Evolutionary conservation across 1,139 yeast species (phyloP).

Genomic region (Candida pseudoviswanathii): DNA sequence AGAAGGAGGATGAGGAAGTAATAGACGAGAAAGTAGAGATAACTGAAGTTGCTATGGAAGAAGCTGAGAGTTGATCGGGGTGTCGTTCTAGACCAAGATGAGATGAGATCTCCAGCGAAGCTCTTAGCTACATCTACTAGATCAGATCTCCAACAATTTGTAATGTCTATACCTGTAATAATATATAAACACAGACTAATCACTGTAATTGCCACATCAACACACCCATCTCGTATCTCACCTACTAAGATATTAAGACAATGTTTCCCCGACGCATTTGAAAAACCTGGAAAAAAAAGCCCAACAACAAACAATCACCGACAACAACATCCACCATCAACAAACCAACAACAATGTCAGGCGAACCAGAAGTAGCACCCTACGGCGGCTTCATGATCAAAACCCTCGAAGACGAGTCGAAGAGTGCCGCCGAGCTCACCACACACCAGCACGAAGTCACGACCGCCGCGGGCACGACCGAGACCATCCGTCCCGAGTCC

Average conservation of each 20-base stretch:
- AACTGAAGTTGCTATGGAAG: slow-evolving; percentile 6
- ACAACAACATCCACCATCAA: background rate
- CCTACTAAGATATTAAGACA: too few species aligned
- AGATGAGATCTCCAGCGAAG: too few species aligned
- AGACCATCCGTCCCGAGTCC: slow-evolving; percentile 49
- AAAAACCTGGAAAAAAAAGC: background rate
- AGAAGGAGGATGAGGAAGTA: slow-evolving; percentile 7
- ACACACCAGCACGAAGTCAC: slow-evolving; percentile 39
- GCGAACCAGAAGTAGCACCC: slow-evolving; percentile 42
- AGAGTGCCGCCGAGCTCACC: slow-evolving; percentile 31
- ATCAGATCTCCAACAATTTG: too few species aligned
- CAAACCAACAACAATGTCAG: slow-evolving; percentile 20
- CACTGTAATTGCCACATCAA: too few species aligned
- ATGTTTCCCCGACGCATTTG: background rate
- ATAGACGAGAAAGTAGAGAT: slow-evolving; percentile 1
- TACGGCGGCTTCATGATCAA: slow-evolving; percentile 48
- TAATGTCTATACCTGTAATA: background rate
- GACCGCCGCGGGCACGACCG: slow-evolving; percentile 29
- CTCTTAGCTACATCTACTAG: too few species aligned
- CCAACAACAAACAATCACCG: background rate
- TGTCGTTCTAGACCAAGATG: background rate
- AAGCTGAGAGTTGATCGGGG: background rate
- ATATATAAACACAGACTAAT: background rate
- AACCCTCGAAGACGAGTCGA: slow-evolving; percentile 42
- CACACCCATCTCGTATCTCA: too few species aligned